Conservation (phyloP, 768 basidiomycete species). For the Russula olivacea region DNA sequence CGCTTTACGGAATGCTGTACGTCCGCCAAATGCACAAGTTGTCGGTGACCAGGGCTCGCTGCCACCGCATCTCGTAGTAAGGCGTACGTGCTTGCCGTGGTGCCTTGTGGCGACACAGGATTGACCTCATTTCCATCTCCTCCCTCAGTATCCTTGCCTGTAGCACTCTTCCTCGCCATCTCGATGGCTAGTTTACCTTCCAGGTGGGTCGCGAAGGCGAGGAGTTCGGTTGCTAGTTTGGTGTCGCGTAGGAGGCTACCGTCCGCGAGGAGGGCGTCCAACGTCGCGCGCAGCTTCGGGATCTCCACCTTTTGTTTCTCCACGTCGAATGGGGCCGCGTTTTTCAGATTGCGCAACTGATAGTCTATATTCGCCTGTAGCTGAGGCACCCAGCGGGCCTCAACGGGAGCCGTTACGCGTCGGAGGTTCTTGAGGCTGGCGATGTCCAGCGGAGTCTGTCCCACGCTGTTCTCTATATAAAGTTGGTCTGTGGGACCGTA, state of each 20-base stretch:
- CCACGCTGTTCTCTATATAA: slow-evolving; percentile 42
- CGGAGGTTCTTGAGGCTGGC: slow-evolving; percentile 24
- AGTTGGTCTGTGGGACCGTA: slow-evolving; percentile 37
- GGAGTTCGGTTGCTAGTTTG: slow-evolving; percentile 13
- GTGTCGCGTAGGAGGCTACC: slow-evolving; percentile 11
- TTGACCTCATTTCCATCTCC: background rate
- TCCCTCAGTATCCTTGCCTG: background rate
- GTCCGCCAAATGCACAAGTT: slow-evolving; percentile 20
- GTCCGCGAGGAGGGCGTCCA: slow-evolving; percentile 16
- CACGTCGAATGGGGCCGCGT: slow-evolving; percentile 3
- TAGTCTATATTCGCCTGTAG: background rate
- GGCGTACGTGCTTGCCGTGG: background rate
- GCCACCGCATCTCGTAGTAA: slow-evolving; percentile 3
- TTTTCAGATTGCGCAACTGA: background rate
- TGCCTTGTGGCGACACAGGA: background rate
- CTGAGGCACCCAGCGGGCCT: background rate
- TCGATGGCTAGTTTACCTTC: slow-evolving; percentile 9
- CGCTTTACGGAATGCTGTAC: slow-evolving; percentile 21
- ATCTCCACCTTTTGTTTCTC: slow-evolving; percentile 17
- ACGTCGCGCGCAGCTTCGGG: slow-evolving; percentile 17
- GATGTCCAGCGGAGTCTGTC: slow-evolving; percentile 31
- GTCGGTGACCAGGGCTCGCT: background rate
- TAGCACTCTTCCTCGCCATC: background rate
- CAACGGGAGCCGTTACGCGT: background rate
- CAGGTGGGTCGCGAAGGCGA: slow-evolving; percentile 11